phyloP scores from a whole-genome alignment of 176 grass and related monocot genomes.

The Cenchrus fungigraminus region DNA sequence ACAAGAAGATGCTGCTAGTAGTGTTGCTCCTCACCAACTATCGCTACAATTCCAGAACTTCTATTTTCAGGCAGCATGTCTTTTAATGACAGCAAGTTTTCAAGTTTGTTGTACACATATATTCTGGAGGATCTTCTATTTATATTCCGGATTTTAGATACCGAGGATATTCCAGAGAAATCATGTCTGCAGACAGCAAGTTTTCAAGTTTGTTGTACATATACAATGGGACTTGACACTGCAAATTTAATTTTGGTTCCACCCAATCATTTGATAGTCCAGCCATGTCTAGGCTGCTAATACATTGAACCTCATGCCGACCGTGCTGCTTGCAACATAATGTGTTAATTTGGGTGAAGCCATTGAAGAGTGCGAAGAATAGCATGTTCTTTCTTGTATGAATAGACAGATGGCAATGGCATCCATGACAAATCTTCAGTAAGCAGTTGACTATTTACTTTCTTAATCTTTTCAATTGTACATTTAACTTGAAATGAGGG shows the following conservation, averaged over 20 bases:
- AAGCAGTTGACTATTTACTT: neutral
- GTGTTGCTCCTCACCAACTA: neutral
- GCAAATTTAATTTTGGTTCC: neutral
- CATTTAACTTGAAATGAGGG: neutral
- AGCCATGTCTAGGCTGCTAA: neutral
- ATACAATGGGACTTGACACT: neutral
- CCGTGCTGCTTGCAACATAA: neutral
- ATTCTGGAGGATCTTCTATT: neutral
- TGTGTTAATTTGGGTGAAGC: neutral
- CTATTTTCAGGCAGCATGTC: neutral
- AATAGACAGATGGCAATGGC: neutral
- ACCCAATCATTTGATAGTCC: neutral
- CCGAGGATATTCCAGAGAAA: neutral
- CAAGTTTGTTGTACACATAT: too few species aligned
- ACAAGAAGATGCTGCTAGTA: neutral
- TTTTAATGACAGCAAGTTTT: neutral
- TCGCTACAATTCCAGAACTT: neutral
- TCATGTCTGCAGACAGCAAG: neutral
- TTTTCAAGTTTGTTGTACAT: neutral
- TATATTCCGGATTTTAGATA: neutral
- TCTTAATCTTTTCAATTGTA: neutral
- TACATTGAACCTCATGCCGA: neutral
- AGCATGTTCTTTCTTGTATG: too few species aligned
- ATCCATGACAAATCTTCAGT: constrained; percentile 1
- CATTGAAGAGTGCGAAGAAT: neutral